Conservation (phyloP, 2,329 filamentous ascomycete species). For the Neofusicoccum sp. region DNA sequence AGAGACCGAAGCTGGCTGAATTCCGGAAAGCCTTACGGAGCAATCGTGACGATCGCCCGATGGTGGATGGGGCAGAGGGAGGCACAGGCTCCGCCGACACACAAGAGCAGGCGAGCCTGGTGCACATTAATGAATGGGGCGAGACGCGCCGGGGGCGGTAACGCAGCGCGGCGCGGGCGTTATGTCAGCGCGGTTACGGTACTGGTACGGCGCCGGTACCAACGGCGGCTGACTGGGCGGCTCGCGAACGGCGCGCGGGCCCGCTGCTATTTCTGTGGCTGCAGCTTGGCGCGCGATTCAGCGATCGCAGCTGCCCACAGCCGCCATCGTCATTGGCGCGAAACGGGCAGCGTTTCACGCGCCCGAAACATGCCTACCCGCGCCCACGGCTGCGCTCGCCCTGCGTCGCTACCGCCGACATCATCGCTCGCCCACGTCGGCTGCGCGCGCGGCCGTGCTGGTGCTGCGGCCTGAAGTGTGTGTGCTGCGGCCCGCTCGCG, state of each 20-base stretch:
- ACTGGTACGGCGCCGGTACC: neutral
- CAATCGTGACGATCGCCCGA: conserved; percentile 18
- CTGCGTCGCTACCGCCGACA: neutral
- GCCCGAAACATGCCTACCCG: conserved; percentile 9
- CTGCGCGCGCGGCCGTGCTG: neutral
- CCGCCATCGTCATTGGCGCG: conserved; percentile 8
- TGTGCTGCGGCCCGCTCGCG: conserved; percentile 8
- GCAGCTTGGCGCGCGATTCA: conserved; percentile 9
- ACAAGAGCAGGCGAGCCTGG: conserved; percentile 15
- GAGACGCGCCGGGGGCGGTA: neutral
- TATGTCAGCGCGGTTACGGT: neutral
- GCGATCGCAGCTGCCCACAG: conserved; percentile 1
- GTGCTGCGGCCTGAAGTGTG: neutral
- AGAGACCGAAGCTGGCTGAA: conserved; percentile 17
- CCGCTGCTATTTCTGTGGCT: conserved; percentile 14
- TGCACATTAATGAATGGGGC: conserved; percentile 14
- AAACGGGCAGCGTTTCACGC: conserved; percentile 17
- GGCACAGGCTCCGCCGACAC: conserved; percentile 16
- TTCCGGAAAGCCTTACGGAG: conserved; percentile 17
- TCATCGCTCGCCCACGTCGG: neutral
- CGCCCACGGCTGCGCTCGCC: neutral
- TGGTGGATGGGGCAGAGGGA: conserved; percentile 17
- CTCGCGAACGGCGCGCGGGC: conserved; percentile 1
- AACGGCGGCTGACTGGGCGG: neutral
- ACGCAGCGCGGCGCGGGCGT: neutral